Percentiles rank a stretch among this genome's conserved stretches.
Conservation (phyloP, 805 yeast genomes). For the Novakomyces olei region DNA sequence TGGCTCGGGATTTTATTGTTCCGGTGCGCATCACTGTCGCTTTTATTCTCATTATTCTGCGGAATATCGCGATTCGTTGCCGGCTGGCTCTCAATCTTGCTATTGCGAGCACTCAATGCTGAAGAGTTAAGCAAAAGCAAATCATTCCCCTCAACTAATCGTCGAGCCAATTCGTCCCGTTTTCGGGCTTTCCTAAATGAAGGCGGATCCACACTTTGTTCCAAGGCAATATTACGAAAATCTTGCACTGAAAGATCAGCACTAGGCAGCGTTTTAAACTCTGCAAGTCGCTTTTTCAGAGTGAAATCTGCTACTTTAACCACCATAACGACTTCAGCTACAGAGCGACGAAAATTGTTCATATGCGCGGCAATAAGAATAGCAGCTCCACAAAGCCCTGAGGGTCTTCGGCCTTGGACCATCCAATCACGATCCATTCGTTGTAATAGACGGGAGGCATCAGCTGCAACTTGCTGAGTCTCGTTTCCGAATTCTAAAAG, state of each 20-base stretch:
- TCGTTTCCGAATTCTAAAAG: slow-evolving; percentile 59
- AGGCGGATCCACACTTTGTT: slow-evolving; percentile 53
- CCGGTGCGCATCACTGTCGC: slow-evolving; percentile 6
- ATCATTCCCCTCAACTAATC: background rate
- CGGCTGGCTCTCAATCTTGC: background rate
- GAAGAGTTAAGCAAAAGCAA: too few species aligned
- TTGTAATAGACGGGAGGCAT: slow-evolving; percentile 68
- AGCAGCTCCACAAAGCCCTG: slow-evolving; percentile 97
- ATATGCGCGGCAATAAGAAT: slow-evolving; percentile 80
- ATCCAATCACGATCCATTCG: slow-evolving; percentile 93
- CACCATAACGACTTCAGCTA: slow-evolving; percentile 80
- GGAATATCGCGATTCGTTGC: background rate
- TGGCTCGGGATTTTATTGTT: slow-evolving; percentile 6
- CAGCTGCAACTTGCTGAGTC: slow-evolving; percentile 49
- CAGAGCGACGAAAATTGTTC: slow-evolving; percentile 84
- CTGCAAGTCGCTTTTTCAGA: slow-evolving; percentile 69
- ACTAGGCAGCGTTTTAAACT: slow-evolving; percentile 57
- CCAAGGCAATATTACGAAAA: slow-evolving; percentile 32
- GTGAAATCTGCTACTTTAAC: slow-evolving; percentile 93
- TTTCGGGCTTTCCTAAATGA: slow-evolving; percentile 44
- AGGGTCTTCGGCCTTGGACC: slow-evolving; percentile 90
- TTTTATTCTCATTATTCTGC: background rate
- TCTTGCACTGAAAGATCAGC: slow-evolving; percentile 50
- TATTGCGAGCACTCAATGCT: background rate
- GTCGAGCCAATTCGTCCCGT: slow-evolving; percentile 10